A percentile compares a stretch with the other conserved stretches of the same genome.
Conservation (phyloP, 163 green algal genomes). For the Scenedesmus sp. region DNA sequence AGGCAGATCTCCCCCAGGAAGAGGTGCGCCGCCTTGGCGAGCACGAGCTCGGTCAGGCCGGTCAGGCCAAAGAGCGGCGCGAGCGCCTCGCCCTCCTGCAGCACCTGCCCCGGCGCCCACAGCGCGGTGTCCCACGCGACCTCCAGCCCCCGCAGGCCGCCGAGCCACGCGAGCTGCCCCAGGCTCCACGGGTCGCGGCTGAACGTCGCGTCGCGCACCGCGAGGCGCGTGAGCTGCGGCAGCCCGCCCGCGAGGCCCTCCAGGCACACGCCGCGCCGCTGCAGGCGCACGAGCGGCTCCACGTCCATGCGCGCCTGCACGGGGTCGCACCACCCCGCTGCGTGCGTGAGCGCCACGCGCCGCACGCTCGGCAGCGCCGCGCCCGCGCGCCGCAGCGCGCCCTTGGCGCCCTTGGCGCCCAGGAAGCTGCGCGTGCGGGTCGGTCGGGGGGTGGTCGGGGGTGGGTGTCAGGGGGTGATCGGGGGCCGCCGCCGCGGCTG, state of each 20-base stretch:
- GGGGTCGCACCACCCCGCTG: constrained; percentile 38
- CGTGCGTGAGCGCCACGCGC: constrained; percentile 13
- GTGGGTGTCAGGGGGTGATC: constrained; percentile 3
- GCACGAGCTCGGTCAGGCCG: constrained; percentile 4
- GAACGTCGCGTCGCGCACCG: constrained; percentile 13
- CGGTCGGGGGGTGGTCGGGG: too few relatives aligned
- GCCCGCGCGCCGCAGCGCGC: neutral
- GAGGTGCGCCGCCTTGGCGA: constrained; percentile 15
- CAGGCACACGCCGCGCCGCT: constrained; percentile 8
- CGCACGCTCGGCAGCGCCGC: constrained; percentile 5
- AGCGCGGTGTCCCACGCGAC: constrained; percentile 40
- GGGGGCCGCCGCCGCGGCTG: neutral
- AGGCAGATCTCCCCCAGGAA: constrained; percentile 37
- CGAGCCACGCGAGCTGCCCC: constrained; percentile 24
- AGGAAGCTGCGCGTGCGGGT: too few relatives aligned
- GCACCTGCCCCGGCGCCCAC: constrained; percentile 43
- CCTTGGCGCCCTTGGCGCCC: constrained; percentile 2
- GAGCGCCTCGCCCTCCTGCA: constrained; percentile 43
- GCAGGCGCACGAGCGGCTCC: constrained; percentile 34
- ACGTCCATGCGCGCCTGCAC: constrained; percentile 48
- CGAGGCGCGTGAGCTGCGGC: constrained; percentile 4
- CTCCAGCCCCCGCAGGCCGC: neutral
- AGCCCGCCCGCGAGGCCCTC: constrained; percentile 13
- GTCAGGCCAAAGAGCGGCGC: constrained; percentile 28
- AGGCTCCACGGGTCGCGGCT: constrained; percentile 41